phyloP scores from a whole-genome alignment of 805 yeast species.

The Wickerhamomyces xylosicus region DNA sequence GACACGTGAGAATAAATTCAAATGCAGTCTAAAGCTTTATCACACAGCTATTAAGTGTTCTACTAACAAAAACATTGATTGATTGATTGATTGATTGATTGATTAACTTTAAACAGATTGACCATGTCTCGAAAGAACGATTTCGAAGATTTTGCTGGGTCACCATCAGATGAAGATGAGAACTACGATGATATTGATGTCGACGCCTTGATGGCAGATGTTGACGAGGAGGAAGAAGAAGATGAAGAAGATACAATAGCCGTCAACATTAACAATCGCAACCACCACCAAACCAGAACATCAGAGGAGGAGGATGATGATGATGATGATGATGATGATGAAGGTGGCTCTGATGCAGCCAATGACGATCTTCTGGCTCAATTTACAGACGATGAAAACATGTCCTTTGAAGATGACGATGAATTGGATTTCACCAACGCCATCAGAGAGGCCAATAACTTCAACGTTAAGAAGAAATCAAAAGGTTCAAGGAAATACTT shows the following conservation, averaged over 20 bases:
- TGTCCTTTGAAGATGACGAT: conserved; percentile 27
- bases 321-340: conserved; percentile 9
- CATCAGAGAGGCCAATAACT: conserved; percentile 57
- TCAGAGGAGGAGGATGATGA: conserved; percentile 5
- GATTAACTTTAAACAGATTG: not conserved
- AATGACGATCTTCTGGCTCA: conserved; percentile 24
- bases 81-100: too few species aligned
- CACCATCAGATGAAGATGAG: conserved; percentile 1
- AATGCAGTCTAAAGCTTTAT: too few species aligned
- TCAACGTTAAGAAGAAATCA: conserved; percentile 35
- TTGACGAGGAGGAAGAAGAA: not conserved
- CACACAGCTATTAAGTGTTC: too few species aligned
- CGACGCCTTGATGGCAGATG: conserved; percentile 11
- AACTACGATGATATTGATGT: conserved; percentile 24
- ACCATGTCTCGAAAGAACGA: not conserved
- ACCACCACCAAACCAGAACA: not conserved
- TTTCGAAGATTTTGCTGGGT: not conserved
- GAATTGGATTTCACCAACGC: conserved; percentile 47
- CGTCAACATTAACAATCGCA: too few species aligned
- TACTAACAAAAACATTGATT: too few species aligned
- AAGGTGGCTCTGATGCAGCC: conserved; percentile 12
- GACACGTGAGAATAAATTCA: too few species aligned
- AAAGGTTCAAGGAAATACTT: conserved; percentile 23
- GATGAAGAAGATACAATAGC: conserved; percentile 1
- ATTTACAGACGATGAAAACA: conserved; percentile 23